These are phyloP conservation scores for Fusarium penzigii DNA, from an alignment of 2,329 filamentous ascomycete species.

Conservation along the genomic window DNA sequence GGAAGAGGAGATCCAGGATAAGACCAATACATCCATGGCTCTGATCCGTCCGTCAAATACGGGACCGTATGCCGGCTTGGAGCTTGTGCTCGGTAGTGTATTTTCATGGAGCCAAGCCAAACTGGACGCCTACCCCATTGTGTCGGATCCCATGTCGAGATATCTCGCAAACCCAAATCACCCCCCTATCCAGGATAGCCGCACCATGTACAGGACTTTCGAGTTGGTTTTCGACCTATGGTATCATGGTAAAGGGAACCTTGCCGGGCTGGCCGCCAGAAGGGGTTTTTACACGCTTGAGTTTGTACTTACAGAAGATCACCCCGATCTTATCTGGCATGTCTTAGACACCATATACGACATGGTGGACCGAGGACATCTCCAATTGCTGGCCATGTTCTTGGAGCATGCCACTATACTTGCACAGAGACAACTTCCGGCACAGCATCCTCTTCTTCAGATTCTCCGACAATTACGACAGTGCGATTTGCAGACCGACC, in stretches of 20 bases:
- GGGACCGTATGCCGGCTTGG: conserved; percentile 31
- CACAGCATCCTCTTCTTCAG: conserved; percentile 35
- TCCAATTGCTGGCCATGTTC: conserved; percentile 37
- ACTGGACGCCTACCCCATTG: conserved; percentile 29
- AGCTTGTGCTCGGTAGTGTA: conserved; percentile 36
- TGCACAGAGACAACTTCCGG: conserved; percentile 30
- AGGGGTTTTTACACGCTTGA: conserved; percentile 39
- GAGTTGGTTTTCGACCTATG: conserved; percentile 41
- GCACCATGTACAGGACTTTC: conserved; percentile 42
- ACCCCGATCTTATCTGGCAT: conserved; percentile 41
- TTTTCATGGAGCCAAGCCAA: conserved; percentile 38
- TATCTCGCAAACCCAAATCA: conserved; percentile 38
- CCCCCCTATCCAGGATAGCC: conserved; percentile 40
- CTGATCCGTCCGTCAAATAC: conserved; percentile 25
- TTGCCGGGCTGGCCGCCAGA: conserved; percentile 39
- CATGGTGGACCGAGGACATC: conserved; percentile 38
- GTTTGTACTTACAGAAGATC: conserved; percentile 39
- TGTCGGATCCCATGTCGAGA: conserved; percentile 38
- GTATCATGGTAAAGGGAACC: conserved; percentile 36
- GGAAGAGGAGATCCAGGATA: conserved; percentile 12
- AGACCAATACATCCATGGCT: conserved; percentile 15
- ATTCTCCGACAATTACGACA: conserved; percentile 35
- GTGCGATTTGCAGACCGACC: conserved; percentile 34
- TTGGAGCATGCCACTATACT: conserved; percentile 34
- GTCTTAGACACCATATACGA: conserved; percentile 41